Conservation (phyloP, 164 flowering plant genomes). For the Nymphaea colorata region DNA sequence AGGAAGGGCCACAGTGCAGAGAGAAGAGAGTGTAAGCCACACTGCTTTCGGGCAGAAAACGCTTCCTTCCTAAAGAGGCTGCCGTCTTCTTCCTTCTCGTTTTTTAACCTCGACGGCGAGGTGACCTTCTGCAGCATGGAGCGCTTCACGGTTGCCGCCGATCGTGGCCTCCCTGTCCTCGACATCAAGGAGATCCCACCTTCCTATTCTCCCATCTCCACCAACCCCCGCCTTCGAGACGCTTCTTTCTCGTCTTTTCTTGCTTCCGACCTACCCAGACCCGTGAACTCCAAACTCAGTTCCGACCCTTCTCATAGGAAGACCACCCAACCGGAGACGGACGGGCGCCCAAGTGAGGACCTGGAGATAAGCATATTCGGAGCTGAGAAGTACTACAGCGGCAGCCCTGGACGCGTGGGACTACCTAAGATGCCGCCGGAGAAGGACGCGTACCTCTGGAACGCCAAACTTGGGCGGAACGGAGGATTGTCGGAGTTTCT, state of each 20-base stretch:
- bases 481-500: slow-evolving; percentile 4
- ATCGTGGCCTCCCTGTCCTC: not conserved
- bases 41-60: too few species aligned
- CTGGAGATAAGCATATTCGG: slow-evolving; percentile 66
- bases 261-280: slow-evolving; percentile 4
- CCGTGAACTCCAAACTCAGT: not conserved
- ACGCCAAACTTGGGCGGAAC: slow-evolving; percentile 2
- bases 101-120: too few species aligned
- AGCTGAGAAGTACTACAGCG: slow-evolving; percentile 63
- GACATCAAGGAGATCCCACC: not conserved
- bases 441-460: slow-evolving; percentile 3
- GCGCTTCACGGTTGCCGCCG: slow-evolving; percentile 8
- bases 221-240: slow-evolving; percentile 13
- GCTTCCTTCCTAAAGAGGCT: too few species aligned
- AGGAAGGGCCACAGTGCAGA: too few species aligned
- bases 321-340: not conserved
- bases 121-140: not conserved
- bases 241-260: slow-evolving; percentile 34
- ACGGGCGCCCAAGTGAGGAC: slow-evolving; percentile 10
- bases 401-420: slow-evolving; percentile 14
- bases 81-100: too few species aligned
- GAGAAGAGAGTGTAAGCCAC: too few species aligned
- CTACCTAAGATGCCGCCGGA: not conserved
- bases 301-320: not conserved
- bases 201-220: slow-evolving; percentile 5